A percentile compares a stretch with the other conserved stretches of the same genome.
These are phyloP conservation scores for Groenewaldozyma auringiensis DNA, from an alignment of 1,139 yeast genomes.

Conservation along the genomic window DNA sequence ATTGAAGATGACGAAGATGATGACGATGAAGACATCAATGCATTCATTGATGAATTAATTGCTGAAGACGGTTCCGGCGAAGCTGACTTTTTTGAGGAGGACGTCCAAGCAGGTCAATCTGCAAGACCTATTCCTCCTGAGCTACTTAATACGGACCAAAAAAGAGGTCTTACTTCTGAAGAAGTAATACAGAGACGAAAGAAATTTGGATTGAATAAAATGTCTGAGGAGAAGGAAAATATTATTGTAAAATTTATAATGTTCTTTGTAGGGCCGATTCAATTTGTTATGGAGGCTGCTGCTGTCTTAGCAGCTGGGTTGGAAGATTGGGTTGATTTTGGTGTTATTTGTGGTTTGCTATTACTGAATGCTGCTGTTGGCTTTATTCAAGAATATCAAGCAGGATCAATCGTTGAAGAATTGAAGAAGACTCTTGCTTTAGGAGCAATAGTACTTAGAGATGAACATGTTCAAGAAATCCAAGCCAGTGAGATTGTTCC, in stretches of 20 bases:
- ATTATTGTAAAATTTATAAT: conserved; percentile 72
- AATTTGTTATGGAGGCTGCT: conserved; percentile 98
- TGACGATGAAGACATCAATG: conserved; percentile 82
- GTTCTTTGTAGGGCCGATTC: conserved; percentile 97
- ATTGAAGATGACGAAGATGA: conserved; percentile 39
- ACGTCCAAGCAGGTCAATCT: conserved; percentile 34
- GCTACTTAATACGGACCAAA: conserved; percentile 77
- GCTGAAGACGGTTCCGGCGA: conserved; percentile 59
- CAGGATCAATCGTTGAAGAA: conserved; percentile 41
- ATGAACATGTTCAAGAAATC: conserved; percentile 55
- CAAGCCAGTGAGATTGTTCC: conserved; percentile 68
- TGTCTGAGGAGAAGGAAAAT: conserved; percentile 91
- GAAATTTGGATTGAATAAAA: conserved; percentile 89
- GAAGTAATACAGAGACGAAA: conserved; percentile 84
- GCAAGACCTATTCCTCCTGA: conserved; percentile 81
- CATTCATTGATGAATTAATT: conserved; percentile 81
- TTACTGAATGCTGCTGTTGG: conserved; percentile 90
- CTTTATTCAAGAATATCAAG: conserved; percentile 88
- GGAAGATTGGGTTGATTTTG: conserved; percentile 98
- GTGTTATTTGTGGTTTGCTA: conserved; percentile 88
- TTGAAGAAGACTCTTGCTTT: conserved; percentile 37
- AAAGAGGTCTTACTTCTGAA: conserved; percentile 69
- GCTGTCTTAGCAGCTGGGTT: conserved; percentile 97
- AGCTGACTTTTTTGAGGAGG: conserved; percentile 49
- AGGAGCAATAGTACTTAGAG: conserved; percentile 57